Base-by-base conservation (phyloP, 1,284 basidiomycete species). In the Papiliotrema nemorosa region DNA sequence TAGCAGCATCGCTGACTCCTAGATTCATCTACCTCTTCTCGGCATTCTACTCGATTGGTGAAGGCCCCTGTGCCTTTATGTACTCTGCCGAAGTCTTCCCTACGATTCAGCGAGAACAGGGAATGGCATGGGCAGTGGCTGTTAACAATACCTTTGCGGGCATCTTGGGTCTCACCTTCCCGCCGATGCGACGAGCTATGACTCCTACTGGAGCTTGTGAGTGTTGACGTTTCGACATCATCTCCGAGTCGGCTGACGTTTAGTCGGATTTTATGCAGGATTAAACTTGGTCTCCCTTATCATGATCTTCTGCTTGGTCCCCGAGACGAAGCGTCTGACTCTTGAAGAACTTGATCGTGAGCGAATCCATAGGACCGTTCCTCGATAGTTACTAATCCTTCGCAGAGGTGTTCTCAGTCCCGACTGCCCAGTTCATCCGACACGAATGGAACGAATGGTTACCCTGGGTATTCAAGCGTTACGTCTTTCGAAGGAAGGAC, bases 331-430 rank as follows among this genome's bases (percentile, higher is more conserved):
- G 75, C 80, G 82, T 2, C 80, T 84, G 49, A 85, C 87, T 1
- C 80, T 92, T 24, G 88, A 91, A 68, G 83, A 85, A 67, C 74
- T 84, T 43, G 82, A 84, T 61, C 78, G n/a, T n/a, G n/a, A n/a
- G n/a, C n/a, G n/a, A n/a, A n/a, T n/a, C n/a, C n/a, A n/a, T n/a
- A n/a, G n/a, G n/a, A n/a, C n/a, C n/a, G n/a, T n/a, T n/a, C n/a
- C n/a, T n/a, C n/a, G n/a, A n/a, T n/a, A n/a, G n/a, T n/a, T n/a
- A n/a, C n/a, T n/a, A n/a, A n/a, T n/a, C n/a, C n/a, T n/a, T n/a
- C n/a, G n/a, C n/a, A n/a, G n/a, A 58, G 26, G 76, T 90, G 46
- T 91, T 90, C 76, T 78, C 80, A 26, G 81, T 90, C 2, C 84
- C 86, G 1, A 82, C 82, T 20, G 66, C 63, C 18, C 73, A 75